Evolutionary conservation across 805 yeast species (phyloP), one percentile per base, ranked within the genome.

Genomic region (Groenewaldozyma salmanticensis): DNA sequence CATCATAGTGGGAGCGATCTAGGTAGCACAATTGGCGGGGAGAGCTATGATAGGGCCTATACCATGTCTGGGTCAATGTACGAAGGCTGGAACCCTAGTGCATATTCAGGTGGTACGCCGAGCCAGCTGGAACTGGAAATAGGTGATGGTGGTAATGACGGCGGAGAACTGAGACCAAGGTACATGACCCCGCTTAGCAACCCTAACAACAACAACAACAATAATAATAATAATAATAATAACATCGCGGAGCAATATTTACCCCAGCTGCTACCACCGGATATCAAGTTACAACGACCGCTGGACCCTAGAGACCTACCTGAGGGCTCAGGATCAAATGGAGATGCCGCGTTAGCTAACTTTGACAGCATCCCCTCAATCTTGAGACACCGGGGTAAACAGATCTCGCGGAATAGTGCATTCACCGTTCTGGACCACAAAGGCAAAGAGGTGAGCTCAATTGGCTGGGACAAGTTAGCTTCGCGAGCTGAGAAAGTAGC

Each of bases 381-480:
- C 13, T 63, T 92, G 43, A 67, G 88, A 34, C 79, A 77, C 42
- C 66, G 98, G 29, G 94, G 85, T 3, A 66, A 71, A 15, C 62
- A 75, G 3, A 78, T 78, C 47, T 71, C 72, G 15, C 75, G 75
- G 40, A 87, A 83, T 42, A 66, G 70, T 6, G 96, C 96, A 0
- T 68, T 90, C 32, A 61, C 79, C 35, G 72, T 77, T 1, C 65
- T 92, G 11, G 95, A 87, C 55, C 56, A 71, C 2, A 81, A 75
- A 50, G 96, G 96, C 4, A 88, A 85, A 56, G 96, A 88, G 53
- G 66, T 73, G 1, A 68, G 68, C 27, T 64, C 81, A 0, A 81
- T 90, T 11, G 69, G 90, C 1, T 92, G 98, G 98, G 96, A 85
- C 44, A 87, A 85, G 55, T 66, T 92, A 13, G 82, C 85, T 48